Evolutionary conservation across 805 yeast genomes (phyloP).

Genomic region (Groenewaldozyma salmanticensis): DNA sequence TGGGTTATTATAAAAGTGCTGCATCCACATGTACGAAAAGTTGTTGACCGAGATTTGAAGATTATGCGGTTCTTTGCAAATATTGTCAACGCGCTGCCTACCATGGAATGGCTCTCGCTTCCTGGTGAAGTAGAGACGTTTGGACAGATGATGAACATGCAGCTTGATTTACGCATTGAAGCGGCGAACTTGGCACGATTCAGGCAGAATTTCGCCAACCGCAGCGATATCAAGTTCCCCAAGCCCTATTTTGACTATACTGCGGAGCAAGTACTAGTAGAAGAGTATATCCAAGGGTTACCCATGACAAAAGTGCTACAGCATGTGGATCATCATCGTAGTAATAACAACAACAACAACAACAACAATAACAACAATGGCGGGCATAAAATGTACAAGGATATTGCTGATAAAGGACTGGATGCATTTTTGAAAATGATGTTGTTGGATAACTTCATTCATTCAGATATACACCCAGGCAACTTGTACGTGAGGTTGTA

Average conservation of each 20-base stretch:
- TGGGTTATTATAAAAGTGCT: slow-evolving; percentile 67
- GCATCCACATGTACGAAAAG: slow-evolving; percentile 74
- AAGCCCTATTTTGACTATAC: slow-evolving; percentile 57
- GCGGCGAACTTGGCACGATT: slow-evolving; percentile 70
- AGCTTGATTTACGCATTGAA: slow-evolving; percentile 83
- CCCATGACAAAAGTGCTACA: slow-evolving; percentile 66
- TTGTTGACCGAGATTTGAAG: slow-evolving; percentile 67
- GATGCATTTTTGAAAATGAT: slow-evolving; percentile 92
- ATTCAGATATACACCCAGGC: slow-evolving; percentile 96
- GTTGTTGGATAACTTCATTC: slow-evolving; percentile 85
- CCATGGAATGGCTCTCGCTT: slow-evolving; percentile 94
- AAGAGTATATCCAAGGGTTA: slow-evolving; percentile 74
- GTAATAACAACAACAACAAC: slow-evolving; percentile 20
- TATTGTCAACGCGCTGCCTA: slow-evolving; percentile 63
- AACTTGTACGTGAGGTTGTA: slow-evolving; percentile 73
- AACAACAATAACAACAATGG: slow-evolving; percentile 26
- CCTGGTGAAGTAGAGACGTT: slow-evolving; percentile 93
- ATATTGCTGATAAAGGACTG: slow-evolving; percentile 68
- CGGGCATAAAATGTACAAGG: slow-evolving; percentile 23
- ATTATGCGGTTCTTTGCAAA: slow-evolving; percentile 79
- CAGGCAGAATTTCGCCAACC: slow-evolving; percentile 51
- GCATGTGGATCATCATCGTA: slow-evolving; percentile 16
- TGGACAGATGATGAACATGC: slow-evolving; percentile 74
- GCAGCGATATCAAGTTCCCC: slow-evolving; percentile 67
- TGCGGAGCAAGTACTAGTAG: slow-evolving; percentile 67